Percentiles rank a stretch among this genome's conserved stretches.
phyloP scores from a whole-genome alignment of 140 eudicot genomes.

The Stevia rebaudiana region DNA sequence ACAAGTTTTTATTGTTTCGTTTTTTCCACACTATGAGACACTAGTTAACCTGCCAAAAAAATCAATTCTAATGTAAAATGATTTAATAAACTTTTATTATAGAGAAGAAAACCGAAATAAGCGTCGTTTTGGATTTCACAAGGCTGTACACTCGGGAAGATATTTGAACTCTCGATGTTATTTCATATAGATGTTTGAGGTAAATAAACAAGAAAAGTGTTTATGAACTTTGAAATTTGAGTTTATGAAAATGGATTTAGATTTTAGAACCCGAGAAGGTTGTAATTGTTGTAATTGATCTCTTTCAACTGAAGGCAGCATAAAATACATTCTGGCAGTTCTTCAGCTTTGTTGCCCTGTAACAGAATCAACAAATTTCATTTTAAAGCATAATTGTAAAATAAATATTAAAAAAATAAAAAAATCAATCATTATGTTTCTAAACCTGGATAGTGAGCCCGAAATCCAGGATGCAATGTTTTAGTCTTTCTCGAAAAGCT shows the following conservation, averaged over 20 bases:
- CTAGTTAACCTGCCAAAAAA: neutral
- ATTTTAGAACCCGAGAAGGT: slow-evolving; percentile 45
- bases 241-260: slow-evolving; percentile 13
- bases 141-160: slow-evolving; percentile 32
- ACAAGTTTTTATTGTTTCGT: neutral
- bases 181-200: slow-evolving; percentile 16
- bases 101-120: neutral
- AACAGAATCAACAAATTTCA: slow-evolving; percentile 12
- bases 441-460: slow-evolving; percentile 92
- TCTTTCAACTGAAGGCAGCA: slow-evolving; percentile 79
- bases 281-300: slow-evolving; percentile 58
- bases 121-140: neutral
- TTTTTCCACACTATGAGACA: neutral
- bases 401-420: neutral
- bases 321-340: slow-evolving; percentile 75
- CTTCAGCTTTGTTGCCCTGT: slow-evolving; percentile 90
- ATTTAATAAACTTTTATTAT: neutral
- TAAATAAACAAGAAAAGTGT: slow-evolving; percentile 8
- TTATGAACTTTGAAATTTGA: slow-evolving; percentile 11
- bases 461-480: slow-evolving; percentile 70
- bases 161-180: slow-evolving; percentile 18
- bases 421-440: neutral
- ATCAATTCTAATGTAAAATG: neutral
- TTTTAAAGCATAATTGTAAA: neutral
- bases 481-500: slow-evolving; percentile 75